Percentiles rank a stretch among this genome's conserved stretches.
These are phyloP conservation scores for Theobroma cacao DNA, from an alignment of 345 rosid genomes.

Conservation along the genomic window DNA sequence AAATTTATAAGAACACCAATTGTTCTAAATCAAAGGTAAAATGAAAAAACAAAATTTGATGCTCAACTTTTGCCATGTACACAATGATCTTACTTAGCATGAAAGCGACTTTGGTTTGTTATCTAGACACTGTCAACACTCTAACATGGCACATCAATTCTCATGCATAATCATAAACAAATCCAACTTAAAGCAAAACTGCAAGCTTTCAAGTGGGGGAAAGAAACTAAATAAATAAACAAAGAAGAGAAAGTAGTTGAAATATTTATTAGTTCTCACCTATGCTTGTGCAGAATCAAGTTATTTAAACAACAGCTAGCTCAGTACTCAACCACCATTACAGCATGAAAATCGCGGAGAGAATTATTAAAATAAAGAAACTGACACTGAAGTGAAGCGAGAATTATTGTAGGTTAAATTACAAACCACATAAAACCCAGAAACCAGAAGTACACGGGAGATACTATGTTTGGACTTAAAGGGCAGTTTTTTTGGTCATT, in stretches of 20 bases:
- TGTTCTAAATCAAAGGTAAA: neutral
- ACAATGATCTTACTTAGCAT: neutral
- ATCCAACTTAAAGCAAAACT: neutral
- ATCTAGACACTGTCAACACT: neutral
- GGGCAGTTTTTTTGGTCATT: neutral
- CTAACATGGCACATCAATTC: neutral
- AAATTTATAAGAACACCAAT: neutral
- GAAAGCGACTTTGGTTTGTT: neutral
- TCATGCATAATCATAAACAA: neutral
- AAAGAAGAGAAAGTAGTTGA: neutral
- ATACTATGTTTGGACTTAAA: neutral
- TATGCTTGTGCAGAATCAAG: neutral
- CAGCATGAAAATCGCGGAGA: neutral
- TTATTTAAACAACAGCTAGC: neutral
- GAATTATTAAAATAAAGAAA: neutral
- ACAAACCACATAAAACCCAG: constrained; percentile 13
- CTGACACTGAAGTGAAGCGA: neutral
- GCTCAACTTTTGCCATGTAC: neutral
- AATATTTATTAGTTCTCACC: neutral
- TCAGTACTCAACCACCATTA: neutral
- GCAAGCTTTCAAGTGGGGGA: neutral
- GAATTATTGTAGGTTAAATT: neutral
- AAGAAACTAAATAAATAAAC: neutral
- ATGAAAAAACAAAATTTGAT: neutral
- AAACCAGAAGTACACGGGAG: neutral